Percentiles rank a stretch among this genome's conserved stretches.
Conservation (phyloP, 1,284 basidiomycete genomes). For the Austroboletus sp. region DNA sequence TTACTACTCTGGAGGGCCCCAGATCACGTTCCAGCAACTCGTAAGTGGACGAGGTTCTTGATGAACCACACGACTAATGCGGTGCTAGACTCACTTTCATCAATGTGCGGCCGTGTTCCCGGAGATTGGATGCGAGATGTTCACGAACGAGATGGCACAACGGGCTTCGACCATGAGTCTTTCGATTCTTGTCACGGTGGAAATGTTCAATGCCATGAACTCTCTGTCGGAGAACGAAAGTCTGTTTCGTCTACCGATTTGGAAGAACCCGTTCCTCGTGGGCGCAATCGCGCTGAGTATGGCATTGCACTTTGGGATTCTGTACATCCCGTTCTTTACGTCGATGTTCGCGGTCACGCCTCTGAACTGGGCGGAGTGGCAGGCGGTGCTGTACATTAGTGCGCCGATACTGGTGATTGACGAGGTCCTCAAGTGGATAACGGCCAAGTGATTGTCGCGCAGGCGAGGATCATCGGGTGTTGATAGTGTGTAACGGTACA, state of each 20-base stretch:
- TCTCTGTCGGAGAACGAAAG: conserved; percentile 97
- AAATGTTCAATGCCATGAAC: conserved; percentile 99
- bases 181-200: conserved; percentile 88
- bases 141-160: conserved; percentile 76
- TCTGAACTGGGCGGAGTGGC: conserved; percentile 89
- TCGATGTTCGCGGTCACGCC: conserved; percentile 88
- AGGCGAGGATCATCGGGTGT: background rate
- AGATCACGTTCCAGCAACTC: conserved; percentile 88
- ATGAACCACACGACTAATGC: conserved; percentile 10
- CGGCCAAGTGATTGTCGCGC: conserved; percentile 42
- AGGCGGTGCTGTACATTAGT: conserved; percentile 85
- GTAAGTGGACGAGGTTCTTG: conserved; percentile 44
- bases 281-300: conserved; percentile 84
- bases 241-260: conserved; percentile 79
- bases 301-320: conserved; percentile 86
- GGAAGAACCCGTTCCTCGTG: conserved; percentile 91
- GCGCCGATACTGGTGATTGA: conserved; percentile 87
- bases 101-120: conserved; percentile 79
- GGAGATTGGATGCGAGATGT: conserved; percentile 90
- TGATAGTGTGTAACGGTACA: background rate
- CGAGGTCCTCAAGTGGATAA: conserved; percentile 83
- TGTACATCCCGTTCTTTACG: conserved; percentile 92
- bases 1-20: conserved; percentile 82
- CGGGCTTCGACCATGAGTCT: conserved; percentile 93
- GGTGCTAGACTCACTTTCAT: conserved; percentile 83